A percentile compares a stretch with the other conserved stretches of the same genome.
Evolutionary conservation across 2,329 filamentous ascomycete genomes (phyloP).

Genomic region (Clarireedia hainanense): DNA sequence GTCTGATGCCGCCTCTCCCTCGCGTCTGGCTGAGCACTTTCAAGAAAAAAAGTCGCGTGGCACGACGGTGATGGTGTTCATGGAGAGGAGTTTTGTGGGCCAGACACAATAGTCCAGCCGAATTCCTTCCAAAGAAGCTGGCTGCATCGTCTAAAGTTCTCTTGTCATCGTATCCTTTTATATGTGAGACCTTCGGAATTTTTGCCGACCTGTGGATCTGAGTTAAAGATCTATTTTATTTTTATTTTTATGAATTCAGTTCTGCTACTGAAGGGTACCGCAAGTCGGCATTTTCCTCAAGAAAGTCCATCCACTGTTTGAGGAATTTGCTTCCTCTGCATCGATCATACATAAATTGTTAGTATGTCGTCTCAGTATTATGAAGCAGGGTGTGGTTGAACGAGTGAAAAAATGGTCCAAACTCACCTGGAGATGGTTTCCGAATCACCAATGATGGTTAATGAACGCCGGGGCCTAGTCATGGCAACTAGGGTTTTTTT

Average conservation of each 20-base stretch:
- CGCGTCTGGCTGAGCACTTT: background rate
- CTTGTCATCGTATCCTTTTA: no score
- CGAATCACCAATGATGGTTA: constrained; percentile 88
- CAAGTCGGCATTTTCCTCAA: constrained; percentile 85
- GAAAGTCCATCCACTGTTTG: constrained; percentile 81
- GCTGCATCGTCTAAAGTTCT: no score
- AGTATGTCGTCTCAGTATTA: constrained; percentile 16
- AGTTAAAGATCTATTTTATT: no score
- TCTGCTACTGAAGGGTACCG: constrained; percentile 66
- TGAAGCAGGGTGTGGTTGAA: constrained; percentile 2
- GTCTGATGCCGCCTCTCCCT: constrained; percentile 16
- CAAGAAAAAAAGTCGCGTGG: constrained; percentile 12
- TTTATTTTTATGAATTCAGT: constrained; percentile 21
- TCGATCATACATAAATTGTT: constrained; percentile 21
- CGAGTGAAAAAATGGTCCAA: constrained; percentile 12
- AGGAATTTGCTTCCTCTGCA: constrained; percentile 75
- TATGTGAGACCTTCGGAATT: no score
- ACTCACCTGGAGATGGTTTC: constrained; percentile 76
- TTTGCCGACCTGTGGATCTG: no score
- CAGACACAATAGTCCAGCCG: background rate
- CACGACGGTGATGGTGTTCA: constrained; percentile 5
- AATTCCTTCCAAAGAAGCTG: background rate
- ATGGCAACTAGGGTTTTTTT: constrained; percentile 65
- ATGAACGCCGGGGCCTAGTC: constrained; percentile 85
- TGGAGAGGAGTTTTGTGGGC: background rate